These are phyloP conservation scores for Castanea mollissima DNA, from an alignment of 306 rosid species.

Conservation along the genomic window DNA sequence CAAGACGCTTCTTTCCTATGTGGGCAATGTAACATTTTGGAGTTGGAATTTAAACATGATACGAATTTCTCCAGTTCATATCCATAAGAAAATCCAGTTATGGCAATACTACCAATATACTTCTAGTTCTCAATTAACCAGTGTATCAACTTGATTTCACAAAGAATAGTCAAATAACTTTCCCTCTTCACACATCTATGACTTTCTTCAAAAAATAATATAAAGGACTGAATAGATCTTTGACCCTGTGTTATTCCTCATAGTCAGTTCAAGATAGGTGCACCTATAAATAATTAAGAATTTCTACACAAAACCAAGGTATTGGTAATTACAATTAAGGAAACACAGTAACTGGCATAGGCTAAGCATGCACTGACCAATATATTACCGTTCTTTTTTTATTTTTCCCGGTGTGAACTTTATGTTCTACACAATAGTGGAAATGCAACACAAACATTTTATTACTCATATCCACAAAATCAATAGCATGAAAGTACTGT, in stretches of 20 bases:
- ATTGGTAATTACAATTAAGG: background rate
- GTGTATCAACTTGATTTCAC: background rate
- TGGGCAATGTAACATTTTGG: background rate
- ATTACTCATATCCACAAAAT: background rate
- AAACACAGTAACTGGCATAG: background rate
- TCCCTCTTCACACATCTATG: background rate
- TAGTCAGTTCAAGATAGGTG: background rate
- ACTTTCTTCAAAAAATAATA: background rate
- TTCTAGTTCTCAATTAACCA: background rate
- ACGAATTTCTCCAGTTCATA: background rate
- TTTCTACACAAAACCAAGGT: background rate
- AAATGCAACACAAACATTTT: background rate
- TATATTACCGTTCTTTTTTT: background rate
- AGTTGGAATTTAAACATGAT: background rate
- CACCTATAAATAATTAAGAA: background rate
- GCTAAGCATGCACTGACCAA: background rate
- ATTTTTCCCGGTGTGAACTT: constrained; percentile 7
- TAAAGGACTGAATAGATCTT: background rate
- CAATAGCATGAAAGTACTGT: background rate
- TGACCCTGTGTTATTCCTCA: background rate
- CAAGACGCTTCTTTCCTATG: background rate
- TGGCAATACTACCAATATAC: background rate
- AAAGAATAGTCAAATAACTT: background rate
- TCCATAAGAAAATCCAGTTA: background rate
- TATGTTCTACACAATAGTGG: background rate